Evolutionary conservation across 495 filamentous ascomycete species (phyloP).

Genomic region (Penicillium samsonianum): DNA sequence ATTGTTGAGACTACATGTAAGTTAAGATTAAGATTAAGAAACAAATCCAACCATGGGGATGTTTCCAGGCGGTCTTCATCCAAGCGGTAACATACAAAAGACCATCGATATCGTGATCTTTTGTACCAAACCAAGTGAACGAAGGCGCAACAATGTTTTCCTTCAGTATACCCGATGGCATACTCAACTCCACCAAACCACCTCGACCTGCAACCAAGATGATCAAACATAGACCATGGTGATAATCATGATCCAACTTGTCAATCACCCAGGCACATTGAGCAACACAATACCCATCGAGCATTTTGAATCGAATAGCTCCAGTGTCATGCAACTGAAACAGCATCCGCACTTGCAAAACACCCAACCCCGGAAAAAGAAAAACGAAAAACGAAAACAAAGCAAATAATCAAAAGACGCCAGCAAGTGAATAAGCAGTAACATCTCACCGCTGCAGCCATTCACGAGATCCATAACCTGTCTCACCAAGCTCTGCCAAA

Average conservation of each 20-base stretch:
- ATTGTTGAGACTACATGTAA: not conserved
- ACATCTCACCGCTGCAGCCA: not conserved
- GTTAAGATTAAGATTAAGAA: slow-evolving; percentile 1
- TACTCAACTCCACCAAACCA: not conserved
- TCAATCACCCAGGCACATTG: too few relatives aligned
- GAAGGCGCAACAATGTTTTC: not conserved
- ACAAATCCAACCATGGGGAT: not conserved
- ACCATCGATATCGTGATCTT: not conserved
- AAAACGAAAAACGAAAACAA: not conserved
- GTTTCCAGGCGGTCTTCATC: not conserved
- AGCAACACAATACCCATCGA: not conserved
- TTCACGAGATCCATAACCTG: not conserved
- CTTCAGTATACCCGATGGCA: not conserved
- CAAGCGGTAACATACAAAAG: not conserved
- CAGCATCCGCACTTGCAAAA: not conserved
- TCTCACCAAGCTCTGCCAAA: slow-evolving; percentile 34
- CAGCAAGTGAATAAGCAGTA: not conserved
- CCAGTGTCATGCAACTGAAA: not conserved
- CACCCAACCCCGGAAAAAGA: not conserved
- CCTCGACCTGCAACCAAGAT: not conserved
- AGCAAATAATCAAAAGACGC: not conserved
- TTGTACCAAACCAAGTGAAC: not conserved
- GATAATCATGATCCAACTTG: not conserved
- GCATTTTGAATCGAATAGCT: not conserved
- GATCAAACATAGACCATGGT: not conserved